These are phyloP conservation scores for Mortierella alpina DNA, from an alignment of 192 early-diverging fungal genomes.

Conservation along the genomic window DNA sequence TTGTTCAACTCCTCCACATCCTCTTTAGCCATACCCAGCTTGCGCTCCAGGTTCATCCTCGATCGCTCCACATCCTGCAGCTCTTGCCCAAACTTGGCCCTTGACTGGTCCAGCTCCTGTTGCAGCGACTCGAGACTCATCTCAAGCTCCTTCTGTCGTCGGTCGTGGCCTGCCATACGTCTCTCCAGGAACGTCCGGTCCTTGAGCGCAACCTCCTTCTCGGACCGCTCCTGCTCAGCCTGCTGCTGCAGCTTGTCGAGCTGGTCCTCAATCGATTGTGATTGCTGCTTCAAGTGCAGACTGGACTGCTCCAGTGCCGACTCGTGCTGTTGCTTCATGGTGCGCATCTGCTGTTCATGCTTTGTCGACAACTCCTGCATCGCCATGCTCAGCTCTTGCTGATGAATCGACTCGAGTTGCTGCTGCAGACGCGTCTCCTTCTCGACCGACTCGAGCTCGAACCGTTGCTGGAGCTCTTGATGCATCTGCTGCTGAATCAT, in stretches of 20 bases:
- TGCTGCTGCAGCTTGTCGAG: slow-evolving; percentile 36
- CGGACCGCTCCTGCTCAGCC: slow-evolving; percentile 29
- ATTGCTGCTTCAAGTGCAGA: not conserved
- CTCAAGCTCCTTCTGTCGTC: slow-evolving; percentile 44
- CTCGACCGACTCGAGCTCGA: slow-evolving; percentile 19
- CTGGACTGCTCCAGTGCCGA: slow-evolving; percentile 13
- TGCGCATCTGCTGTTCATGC: slow-evolving; percentile 36
- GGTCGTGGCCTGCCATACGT: slow-evolving; percentile 42
- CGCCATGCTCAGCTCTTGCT: slow-evolving; percentile 36
- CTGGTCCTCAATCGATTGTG: slow-evolving; percentile 21
- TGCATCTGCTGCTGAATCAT: slow-evolving; percentile 21
- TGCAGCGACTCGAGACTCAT: slow-evolving; percentile 30
- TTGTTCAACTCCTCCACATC: slow-evolving; percentile 50
- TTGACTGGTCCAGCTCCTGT: slow-evolving; percentile 29
- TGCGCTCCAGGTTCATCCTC: slow-evolving; percentile 44
- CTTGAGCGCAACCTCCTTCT: slow-evolving; percentile 43
- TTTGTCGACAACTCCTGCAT: slow-evolving; percentile 18
- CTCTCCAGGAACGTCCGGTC: slow-evolving; percentile 46
- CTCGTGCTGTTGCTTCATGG: slow-evolving; percentile 28
- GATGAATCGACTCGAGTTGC: slow-evolving; percentile 44
- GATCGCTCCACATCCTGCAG: slow-evolving; percentile 45
- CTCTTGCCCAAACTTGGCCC: slow-evolving; percentile 38
- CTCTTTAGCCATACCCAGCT: slow-evolving; percentile 43
- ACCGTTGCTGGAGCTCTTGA: slow-evolving; percentile 10
- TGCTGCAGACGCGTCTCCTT: slow-evolving; percentile 37